Evolutionary conservation across 2,329 filamentous ascomycete species (phyloP).

Genomic region (Arthroderma sp.): DNA sequence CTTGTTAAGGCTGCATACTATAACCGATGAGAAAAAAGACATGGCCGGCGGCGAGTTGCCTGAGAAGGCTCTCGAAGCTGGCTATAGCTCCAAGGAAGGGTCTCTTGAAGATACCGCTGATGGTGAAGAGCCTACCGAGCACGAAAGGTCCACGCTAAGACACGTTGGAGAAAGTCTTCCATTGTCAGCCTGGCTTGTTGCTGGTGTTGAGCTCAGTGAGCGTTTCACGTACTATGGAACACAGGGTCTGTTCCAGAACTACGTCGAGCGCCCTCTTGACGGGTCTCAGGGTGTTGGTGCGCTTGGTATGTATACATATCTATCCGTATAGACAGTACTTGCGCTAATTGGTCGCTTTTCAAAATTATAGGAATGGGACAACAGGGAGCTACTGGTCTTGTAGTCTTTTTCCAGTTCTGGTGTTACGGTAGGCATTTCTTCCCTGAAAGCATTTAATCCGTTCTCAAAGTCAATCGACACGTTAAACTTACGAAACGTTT

Average conservation of each 20-base stretch:
- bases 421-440: constrained; percentile 30
- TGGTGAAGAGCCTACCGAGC: constrained; percentile 40
- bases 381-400: constrained; percentile 36
- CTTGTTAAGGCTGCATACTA: no score
- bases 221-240: constrained; percentile 48
- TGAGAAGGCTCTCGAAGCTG: constrained; percentile 3
- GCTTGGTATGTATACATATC: constrained; percentile 20
- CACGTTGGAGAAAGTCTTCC: constrained; percentile 45
- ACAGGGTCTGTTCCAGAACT: constrained; percentile 44
- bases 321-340: neutral
- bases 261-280: constrained; percentile 33
- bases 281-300: constrained; percentile 28
- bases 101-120: constrained; percentile 23
- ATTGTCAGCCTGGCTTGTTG: constrained; percentile 43
- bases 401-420: constrained; percentile 44
- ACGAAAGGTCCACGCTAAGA: constrained; percentile 38
- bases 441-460: neutral
- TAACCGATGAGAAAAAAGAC: constrained; percentile 1
- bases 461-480: no score
- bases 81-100: constrained; percentile 4
- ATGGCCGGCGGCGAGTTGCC: neutral
- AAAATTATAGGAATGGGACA: constrained; percentile 21
- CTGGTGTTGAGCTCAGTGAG: constrained; percentile 43
- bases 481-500: no score
- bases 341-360: constrained; percentile 1